Evolutionary conservation across 441 rosid species (phyloP).

Genomic region (Daphne laureola): DNA sequence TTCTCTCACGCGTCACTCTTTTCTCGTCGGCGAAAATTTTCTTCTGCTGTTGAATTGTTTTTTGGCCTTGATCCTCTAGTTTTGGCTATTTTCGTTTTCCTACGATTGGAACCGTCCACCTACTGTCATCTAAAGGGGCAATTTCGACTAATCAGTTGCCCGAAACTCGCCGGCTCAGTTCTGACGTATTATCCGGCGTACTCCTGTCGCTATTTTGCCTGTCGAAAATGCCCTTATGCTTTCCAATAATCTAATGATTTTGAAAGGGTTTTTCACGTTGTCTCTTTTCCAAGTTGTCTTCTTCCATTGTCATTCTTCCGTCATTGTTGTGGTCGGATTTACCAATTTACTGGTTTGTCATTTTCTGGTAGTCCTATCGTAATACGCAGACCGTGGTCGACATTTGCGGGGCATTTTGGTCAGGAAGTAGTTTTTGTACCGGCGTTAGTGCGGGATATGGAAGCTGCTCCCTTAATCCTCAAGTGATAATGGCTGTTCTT

Average conservation of each 20-base stretch:
- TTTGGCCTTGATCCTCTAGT: not conserved
- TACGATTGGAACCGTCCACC: constrained; percentile 15
- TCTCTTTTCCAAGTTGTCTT: constrained; percentile 30
- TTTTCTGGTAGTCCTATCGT: constrained; percentile 7
- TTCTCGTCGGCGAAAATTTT: constrained; percentile 18
- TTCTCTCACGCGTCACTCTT: constrained; percentile 1
- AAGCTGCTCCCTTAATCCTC: constrained; percentile 4
- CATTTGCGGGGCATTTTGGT: constrained; percentile 11
- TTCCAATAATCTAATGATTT: not conserved
- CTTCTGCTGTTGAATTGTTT: not conserved
- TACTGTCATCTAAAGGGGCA: not conserved
- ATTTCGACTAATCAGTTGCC: not conserved
- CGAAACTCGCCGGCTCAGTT: not conserved
- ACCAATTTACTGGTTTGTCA: constrained; percentile 9
- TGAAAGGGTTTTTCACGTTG: constrained; percentile 22
- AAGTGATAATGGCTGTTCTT: constrained; percentile 12
- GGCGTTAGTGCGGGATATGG: not conserved
- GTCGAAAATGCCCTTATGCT: constrained; percentile 16
- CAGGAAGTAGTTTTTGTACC: not conserved
- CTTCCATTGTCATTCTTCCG: constrained; percentile 25
- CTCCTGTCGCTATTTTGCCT: not conserved
- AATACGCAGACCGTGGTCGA: not conserved
- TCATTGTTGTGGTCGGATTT: constrained; percentile 15
- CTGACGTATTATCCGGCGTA: constrained; percentile 7
- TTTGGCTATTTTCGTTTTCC: not conserved